phyloP scores from a whole-genome alignment of 768 basidiomycete species.

The Suillus americanus region DNA sequence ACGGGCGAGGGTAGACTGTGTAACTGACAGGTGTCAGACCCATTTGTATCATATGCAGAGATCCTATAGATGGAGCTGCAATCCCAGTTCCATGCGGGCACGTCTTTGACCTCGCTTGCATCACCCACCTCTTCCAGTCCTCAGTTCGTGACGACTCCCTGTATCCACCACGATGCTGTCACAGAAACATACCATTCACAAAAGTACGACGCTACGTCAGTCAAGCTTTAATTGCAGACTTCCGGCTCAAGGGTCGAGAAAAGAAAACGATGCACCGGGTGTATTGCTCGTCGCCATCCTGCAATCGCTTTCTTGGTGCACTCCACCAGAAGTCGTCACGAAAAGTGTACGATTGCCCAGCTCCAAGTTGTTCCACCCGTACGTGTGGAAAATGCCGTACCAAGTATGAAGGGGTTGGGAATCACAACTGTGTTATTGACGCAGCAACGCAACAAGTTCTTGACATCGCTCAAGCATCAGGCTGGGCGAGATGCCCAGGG shows the following conservation, averaged over 20 bases:
- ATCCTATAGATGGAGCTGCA: conserved; percentile 13
- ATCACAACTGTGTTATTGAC: conserved; percentile 4
- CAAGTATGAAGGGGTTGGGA: conserved; percentile 5
- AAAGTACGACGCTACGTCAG: conserved; percentile 18
- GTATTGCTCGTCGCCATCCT: conserved; percentile 25
- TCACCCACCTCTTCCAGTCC: conserved; percentile 25
- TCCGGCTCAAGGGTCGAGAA: conserved; percentile 21
- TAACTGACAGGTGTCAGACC: neutral
- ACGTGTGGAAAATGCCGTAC: conserved; percentile 10
- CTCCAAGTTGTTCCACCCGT: conserved; percentile 10
- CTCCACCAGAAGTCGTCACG: conserved; percentile 22
- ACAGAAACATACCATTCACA: conserved; percentile 16
- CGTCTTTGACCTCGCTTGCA: conserved; percentile 26
- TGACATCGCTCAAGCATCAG: conserved; percentile 3
- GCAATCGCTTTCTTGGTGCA: conserved; percentile 28
- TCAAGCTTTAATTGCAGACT: conserved; percentile 9
- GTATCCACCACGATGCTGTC: conserved; percentile 33
- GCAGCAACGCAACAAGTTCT: conserved; percentile 3
- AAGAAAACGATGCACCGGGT: conserved; percentile 23
- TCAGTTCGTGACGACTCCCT: conserved; percentile 31
- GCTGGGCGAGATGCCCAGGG: conserved; percentile 4
- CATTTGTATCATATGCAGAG: conserved; percentile 24
- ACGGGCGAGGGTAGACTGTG: neutral
- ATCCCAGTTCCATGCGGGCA: conserved; percentile 26
- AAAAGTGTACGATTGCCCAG: conserved; percentile 6